Base-by-base conservation (phyloP, 2,329 filamentous ascomycete genomes). In the Aspergillus arachidicola region DNA sequence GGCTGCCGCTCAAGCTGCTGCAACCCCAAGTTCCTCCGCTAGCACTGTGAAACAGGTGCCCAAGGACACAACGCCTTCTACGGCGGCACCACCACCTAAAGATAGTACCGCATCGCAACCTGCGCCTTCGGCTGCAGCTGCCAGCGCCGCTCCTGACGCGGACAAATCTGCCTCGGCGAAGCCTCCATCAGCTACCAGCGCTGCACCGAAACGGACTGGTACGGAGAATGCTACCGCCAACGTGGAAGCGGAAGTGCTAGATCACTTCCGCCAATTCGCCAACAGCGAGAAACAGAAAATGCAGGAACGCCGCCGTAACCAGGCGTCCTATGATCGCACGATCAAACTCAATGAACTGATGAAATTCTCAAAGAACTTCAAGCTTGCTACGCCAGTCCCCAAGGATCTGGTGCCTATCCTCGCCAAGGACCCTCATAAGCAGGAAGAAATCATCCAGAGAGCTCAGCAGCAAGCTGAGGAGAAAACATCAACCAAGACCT, bases 361-460 rank as follows among this genome's bases (percentile, higher is more conserved):
- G 83, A 97, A 94, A 74, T 99, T 99, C 78, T 93, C 95, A 1
- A 87, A 89, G 69, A 95, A 87, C 75, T 99, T 99, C 84, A 98
- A 98, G 80, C 86, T 99, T 21, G 90, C 91, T 57, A 97, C 94
- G 3, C 93, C 94, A 6, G 93, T 99, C 12, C 95, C 95, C 1
- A 89, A 87, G 58, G 95, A 99, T 77, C 81, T 99, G 41, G 93
- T 99, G 32, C 90, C 92, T 1, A 99, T 99, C 69, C 90, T 99
- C 64, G 94, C 95, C 63, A 99, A 98, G 76, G 95, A 99, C 75
- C 93, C 93, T n/a, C 86, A 83, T 53, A 99, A 97, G 81, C 95
- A 98, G 79, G 89, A 93, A 72, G 89, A 94, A 74, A 98, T 99
- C 66, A 90, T 97, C 73, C 91, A 93, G 71, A 96, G 94, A 78